phyloP scores from a whole-genome alignment of 2,329 filamentous ascomycete genomes.

The Alternaria tenuissima region DNA sequence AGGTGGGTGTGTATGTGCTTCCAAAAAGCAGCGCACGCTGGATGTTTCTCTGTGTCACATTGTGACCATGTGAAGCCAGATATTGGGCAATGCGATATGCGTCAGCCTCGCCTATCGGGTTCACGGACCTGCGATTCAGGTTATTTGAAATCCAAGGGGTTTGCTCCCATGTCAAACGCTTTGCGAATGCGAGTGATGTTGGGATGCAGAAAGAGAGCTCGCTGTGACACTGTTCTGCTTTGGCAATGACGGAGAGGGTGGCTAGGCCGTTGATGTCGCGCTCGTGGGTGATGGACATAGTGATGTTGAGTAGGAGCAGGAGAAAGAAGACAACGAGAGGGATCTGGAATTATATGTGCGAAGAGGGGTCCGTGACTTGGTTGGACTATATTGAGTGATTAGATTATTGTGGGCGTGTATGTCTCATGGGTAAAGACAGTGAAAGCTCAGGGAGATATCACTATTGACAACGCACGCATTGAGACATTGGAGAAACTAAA shows the following conservation, averaged over 20 bases:
- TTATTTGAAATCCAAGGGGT: constrained; percentile 22
- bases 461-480: not conserved
- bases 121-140: not conserved
- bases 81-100: constrained; percentile 14
- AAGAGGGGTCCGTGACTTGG: not conserved
- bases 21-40: constrained; percentile 21
- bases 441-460: not conserved
- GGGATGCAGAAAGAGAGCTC: constrained; percentile 27
- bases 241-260: not conserved
- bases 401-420: not conserved
- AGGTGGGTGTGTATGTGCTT: constrained; percentile 5
- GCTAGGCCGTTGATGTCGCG: constrained; percentile 5
- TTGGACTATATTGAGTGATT: not conserved
- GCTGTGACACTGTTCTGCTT: constrained; percentile 5
- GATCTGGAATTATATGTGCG: not conserved
- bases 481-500: not conserved
- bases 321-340: not conserved
- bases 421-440: not conserved
- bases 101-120: constrained; percentile 15
- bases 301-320: not conserved
- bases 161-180: constrained; percentile 33
- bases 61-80: not conserved
- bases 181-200: constrained; percentile 29
- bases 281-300: constrained; percentile 7
- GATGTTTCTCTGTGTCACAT: constrained; percentile 1